These are phyloP conservation scores for Cryptosporidium parvum DNA, from an alignment of 169 alveolate species.

Conservation along the genomic window DNA sequence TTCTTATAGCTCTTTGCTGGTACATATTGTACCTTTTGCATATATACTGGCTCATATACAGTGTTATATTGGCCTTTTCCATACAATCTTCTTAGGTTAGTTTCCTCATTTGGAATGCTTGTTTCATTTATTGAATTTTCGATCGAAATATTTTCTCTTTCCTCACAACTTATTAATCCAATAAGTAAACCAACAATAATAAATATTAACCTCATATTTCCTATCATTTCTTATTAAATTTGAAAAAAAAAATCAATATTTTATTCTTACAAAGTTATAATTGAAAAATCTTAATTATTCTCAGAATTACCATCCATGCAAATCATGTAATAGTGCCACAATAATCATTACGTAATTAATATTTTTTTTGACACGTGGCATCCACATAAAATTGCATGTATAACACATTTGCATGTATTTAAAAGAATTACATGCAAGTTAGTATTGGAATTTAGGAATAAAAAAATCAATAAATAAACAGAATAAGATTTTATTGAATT, in stretches of 20 bases:
- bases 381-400: conserved; percentile 57
- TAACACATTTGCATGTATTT: conserved; percentile 5
- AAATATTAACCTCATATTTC: conserved; percentile 12
- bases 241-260: conserved; percentile 17
- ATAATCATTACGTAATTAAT: conserved; percentile 30
- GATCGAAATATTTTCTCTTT: not conserved
- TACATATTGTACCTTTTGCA: conserved; percentile 60
- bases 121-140: conserved; percentile 9
- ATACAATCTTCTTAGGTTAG: conserved; percentile 34
- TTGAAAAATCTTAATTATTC: conserved; percentile 4
- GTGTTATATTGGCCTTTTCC: conserved; percentile 52
- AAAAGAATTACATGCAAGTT: not conserved
- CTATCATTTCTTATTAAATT: not conserved
- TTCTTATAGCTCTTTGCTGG: conserved; percentile 64
- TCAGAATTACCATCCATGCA: not conserved
- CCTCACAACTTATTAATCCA: conserved; percentile 35
- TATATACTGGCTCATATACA: conserved; percentile 68
- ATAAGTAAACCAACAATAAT: conserved; percentile 12
- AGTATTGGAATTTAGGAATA: not conserved
- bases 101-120: not conserved
- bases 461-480: not conserved
- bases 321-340: not conserved
- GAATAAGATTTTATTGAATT: not conserved
- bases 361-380: conserved; percentile 40
- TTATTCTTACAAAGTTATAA: not conserved